Percentiles rank a stretch among this genome's conserved stretches.
Evolutionary conservation across 1,284 basidiomycete genomes (phyloP).

Genomic region (Abortiporus biennis): DNA sequence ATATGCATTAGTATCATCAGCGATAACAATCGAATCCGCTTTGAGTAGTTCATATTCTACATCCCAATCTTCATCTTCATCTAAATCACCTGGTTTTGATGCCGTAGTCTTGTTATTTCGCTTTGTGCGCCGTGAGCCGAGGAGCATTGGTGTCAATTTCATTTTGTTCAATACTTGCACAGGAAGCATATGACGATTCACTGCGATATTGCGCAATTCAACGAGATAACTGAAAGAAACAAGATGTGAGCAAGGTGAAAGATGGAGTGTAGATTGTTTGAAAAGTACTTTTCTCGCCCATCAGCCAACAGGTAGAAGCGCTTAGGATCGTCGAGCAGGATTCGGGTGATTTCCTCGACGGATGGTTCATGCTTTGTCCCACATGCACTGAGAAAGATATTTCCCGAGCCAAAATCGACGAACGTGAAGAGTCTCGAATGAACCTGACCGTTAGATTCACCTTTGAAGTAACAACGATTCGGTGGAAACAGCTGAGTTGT

Average conservation of each 20-base stretch:
- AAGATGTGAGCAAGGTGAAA: neutral
- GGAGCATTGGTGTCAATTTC: constrained; percentile 65
- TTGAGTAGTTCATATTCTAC: constrained; percentile 56
- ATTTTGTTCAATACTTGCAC: constrained; percentile 53
- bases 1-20: constrained; percentile 76
- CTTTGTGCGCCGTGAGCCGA: constrained; percentile 60
- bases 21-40: constrained; percentile 63
- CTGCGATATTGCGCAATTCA: constrained; percentile 81
- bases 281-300: constrained; percentile 53
- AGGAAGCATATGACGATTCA: constrained; percentile 64
- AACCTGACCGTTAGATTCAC: constrained; percentile 43
- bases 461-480: constrained; percentile 64
- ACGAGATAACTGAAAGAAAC: constrained; percentile 59
- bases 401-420: constrained; percentile 82
- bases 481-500: constrained; percentile 48
- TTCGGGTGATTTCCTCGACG: constrained; percentile 71
- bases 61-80: constrained; percentile 65
- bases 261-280: neutral
- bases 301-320: constrained; percentile 67
- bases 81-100: constrained; percentile 26
- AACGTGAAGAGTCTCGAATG: constrained; percentile 82
- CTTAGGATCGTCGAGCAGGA: constrained; percentile 58
- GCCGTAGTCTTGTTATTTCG: constrained; percentile 28
- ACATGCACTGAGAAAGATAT: constrained; percentile 80
- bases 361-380: constrained; percentile 89